These are phyloP conservation scores for Polyporus arcularius DNA, from an alignment of 768 basidiomycete species.

Conservation along the genomic window DNA sequence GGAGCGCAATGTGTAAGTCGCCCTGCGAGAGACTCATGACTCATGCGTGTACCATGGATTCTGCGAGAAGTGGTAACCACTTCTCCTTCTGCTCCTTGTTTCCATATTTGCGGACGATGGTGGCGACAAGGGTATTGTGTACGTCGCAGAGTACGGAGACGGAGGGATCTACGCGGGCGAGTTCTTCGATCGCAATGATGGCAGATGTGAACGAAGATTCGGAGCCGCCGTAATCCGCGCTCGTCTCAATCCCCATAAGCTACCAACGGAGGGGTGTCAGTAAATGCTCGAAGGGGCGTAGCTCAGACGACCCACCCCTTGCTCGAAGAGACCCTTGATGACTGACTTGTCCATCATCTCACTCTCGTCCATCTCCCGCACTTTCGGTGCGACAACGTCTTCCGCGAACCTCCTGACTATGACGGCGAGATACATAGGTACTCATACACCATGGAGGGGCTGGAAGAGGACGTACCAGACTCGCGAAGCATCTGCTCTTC, in stretches of 20 bases:
- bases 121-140: conserved; percentile 98
- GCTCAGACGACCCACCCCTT: conserved; percentile 64
- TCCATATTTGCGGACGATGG: conserved; percentile 86
- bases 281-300: neutral
- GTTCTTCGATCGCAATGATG: conserved; percentile 95
- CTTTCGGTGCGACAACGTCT: conserved; percentile 88
- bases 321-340: conserved; percentile 89
- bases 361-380: conserved; percentile 97
- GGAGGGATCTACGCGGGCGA: conserved; percentile 93
- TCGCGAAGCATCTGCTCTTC: conserved; percentile 96
- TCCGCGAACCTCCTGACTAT: conserved; percentile 67
- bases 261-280: conserved; percentile 30
- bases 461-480: conserved; percentile 56
- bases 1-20: conserved; percentile 1
- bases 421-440: neutral
- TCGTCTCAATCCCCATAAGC: conserved; percentile 98
- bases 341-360: conserved; percentile 90
- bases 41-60: conserved; percentile 59
- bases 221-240: conserved; percentile 78
- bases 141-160: conserved; percentile 98
- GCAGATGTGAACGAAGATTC: conserved; percentile 93
- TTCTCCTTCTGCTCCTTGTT: conserved; percentile 82
- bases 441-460: neutral
- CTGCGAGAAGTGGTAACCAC: conserved; percentile 83
- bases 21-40: neutral